These are phyloP conservation scores for Termitomyces titanicus DNA, from an alignment of 768 basidiomycete genomes.

Conservation along the genomic window DNA sequence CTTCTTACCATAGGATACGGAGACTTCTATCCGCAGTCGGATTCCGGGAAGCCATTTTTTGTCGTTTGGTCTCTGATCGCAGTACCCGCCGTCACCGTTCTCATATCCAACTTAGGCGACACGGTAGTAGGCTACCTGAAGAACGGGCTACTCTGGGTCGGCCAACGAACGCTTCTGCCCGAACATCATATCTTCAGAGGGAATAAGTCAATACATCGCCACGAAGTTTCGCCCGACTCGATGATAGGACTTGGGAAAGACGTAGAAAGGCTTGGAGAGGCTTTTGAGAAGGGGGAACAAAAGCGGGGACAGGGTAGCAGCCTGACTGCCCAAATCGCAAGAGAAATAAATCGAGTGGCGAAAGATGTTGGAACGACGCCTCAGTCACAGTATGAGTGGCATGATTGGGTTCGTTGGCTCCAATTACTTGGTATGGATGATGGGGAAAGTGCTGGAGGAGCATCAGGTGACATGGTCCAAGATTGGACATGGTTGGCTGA, in stretches of 20 bases:
- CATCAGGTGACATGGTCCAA: slow-evolving; percentile 4
- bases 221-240: not conserved
- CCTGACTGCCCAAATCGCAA: slow-evolving; percentile 25
- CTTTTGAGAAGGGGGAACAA: slow-evolving; percentile 33
- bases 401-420: slow-evolving; percentile 33
- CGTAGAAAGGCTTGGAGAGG: slow-evolving; percentile 24
- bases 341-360: slow-evolving; percentile 24
- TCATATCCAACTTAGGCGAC: slow-evolving; percentile 47
- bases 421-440: slow-evolving; percentile 21
- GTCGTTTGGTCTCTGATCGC: slow-evolving; percentile 39
- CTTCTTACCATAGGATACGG: slow-evolving; percentile 41
- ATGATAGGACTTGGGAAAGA: slow-evolving; percentile 15
- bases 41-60: slow-evolving; percentile 37
- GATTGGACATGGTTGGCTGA: slow-evolving; percentile 37
- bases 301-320: slow-evolving; percentile 20
- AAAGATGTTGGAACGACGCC: slow-evolving; percentile 25
- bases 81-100: slow-evolving; percentile 36
- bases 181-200: slow-evolving; percentile 12
- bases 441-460: slow-evolving; percentile 11
- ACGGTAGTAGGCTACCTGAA: slow-evolving; percentile 38
- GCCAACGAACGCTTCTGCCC: slow-evolving; percentile 23
- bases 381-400: slow-evolving; percentile 29
- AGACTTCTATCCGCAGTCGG: slow-evolving; percentile 32
- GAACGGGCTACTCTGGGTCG: slow-evolving; percentile 27
- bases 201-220: not conserved